Evolutionary conservation across 2,329 filamentous ascomycete genomes (phyloP), one percentile per base, ranked within the genome.

Genomic region (Colletotrichum limetticola): DNA sequence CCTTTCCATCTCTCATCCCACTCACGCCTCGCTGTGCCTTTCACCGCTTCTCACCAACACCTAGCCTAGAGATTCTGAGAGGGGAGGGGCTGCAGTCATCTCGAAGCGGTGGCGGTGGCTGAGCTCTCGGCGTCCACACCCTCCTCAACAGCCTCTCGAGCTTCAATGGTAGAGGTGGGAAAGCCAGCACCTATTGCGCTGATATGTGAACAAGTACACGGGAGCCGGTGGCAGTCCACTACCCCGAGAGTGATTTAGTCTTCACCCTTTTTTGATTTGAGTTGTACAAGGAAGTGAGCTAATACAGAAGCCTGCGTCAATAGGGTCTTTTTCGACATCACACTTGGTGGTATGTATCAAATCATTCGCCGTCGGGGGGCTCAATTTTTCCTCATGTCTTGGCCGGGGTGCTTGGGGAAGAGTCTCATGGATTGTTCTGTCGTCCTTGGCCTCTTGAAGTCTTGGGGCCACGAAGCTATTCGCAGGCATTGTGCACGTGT

Each of bases 321-420:
- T 75, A 88, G 86, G 78, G 91, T 92, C 76, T 94, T 95, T 85
- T 94, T 95, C 82, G 93, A 95, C 82, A 90, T 95, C 73, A 93
- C 93, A 4, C 86, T 97, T 70, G 94, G 94, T 86, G 93, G 93
- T 94, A 73, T 52, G 71, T 70, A 19, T 32, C n/a, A 26, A 26
- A 9, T 22, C 30, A 32, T 72, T n/a, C n/a, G 65, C 35, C 19
- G 30, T 53, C 24, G 22, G 26, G 64, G 26, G 64, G 28, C 83
- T 80, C 89, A 83, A 60, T 60, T 75, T 1, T 52, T 22, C 11
- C 16, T 57, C 64, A 32, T 37, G 14, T 52, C 19, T 16, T 66
- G 37, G 32, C 35, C 52, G 9, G 49, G 63, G 42, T 56, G 49
- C 30, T 30, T 59, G 57, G 62, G 58, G 22, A 35, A 22, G 24